Percentiles rank a stretch among this genome's conserved stretches.
phyloP scores from a whole-genome alignment of 257 asterid species.

The Verbena officinalis region DNA sequence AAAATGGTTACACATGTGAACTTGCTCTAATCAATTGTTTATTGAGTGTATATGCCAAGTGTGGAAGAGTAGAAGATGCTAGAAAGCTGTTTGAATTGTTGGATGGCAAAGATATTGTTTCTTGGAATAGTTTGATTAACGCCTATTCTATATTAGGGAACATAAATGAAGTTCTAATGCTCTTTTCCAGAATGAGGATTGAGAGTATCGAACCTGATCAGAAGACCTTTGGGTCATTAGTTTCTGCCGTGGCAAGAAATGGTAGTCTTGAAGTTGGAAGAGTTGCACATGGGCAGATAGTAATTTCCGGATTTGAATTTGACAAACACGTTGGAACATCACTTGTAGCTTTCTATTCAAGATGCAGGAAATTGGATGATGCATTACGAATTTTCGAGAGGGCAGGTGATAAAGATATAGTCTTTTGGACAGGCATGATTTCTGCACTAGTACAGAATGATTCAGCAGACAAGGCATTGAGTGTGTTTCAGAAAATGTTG shows the following conservation, averaged over 20 bases:
- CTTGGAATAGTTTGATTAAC: slow-evolving; percentile 85
- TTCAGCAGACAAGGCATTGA: slow-evolving; percentile 58
- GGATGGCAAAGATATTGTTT: slow-evolving; percentile 60
- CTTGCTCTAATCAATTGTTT: slow-evolving; percentile 57
- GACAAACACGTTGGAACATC: slow-evolving; percentile 64
- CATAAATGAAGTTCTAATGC: slow-evolving; percentile 42
- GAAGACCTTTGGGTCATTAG: slow-evolving; percentile 65
- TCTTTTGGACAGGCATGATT: slow-evolving; percentile 75
- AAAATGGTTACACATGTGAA: slow-evolving; percentile 46
- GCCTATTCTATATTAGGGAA: slow-evolving; percentile 53
- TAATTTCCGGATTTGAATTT: slow-evolving; percentile 48
- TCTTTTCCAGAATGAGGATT: slow-evolving; percentile 53
- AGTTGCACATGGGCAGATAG: slow-evolving; percentile 60
- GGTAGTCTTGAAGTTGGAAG: slow-evolving; percentile 55
- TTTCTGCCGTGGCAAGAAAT: slow-evolving; percentile 54
- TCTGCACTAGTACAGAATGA: slow-evolving; percentile 84
- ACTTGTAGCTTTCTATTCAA: slow-evolving; percentile 62
- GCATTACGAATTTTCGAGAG: slow-evolving; percentile 53
- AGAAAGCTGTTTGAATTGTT: slow-evolving; percentile 56
- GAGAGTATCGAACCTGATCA: slow-evolving; percentile 57
- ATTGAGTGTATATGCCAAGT: slow-evolving; percentile 72
- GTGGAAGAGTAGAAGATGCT: slow-evolving; percentile 59
- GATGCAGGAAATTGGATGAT: slow-evolving; percentile 52
- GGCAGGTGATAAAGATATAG: slow-evolving; percentile 58
- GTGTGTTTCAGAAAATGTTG: slow-evolving; percentile 59